Percentiles rank a stretch among this genome's conserved stretches.
Conservation (phyloP, 2,329 filamentous ascomycete species). For the Albifimbria verrucaria region DNA sequence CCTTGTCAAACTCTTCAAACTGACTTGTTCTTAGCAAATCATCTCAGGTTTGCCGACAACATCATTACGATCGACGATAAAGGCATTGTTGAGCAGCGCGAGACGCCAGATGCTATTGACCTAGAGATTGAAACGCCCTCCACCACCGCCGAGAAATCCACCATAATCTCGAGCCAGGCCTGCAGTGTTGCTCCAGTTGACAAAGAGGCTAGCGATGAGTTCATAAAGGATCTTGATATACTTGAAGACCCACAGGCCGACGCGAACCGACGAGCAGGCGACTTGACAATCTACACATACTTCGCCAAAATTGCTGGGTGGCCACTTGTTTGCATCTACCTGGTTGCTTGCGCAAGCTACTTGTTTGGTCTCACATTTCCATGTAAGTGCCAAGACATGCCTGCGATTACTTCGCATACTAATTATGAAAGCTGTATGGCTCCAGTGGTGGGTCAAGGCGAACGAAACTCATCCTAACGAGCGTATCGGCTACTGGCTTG, state of each 20-base stretch:
- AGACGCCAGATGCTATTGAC: conserved; percentile 7
- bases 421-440: conserved; percentile 15
- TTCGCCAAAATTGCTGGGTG: conserved; percentile 14
- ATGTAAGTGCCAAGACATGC: conserved; percentile 6
- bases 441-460: conserved; percentile 20
- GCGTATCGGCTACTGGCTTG: conserved; percentile 15
- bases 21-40: conserved; percentile 10
- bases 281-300: conserved; percentile 14
- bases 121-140: background rate
- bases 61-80: conserved; percentile 18
- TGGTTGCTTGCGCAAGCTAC: conserved; percentile 13
- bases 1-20: background rate
- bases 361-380: conserved; percentile 17
- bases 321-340: conserved; percentile 10
- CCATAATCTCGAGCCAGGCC: too few relatives aligned
- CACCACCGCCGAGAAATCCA: background rate
- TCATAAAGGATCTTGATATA: conserved; percentile 11
- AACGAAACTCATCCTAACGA: conserved; percentile 13
- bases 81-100: conserved; percentile 16
- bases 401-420: background rate
- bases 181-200: too few relatives aligned
- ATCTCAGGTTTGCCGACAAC: conserved; percentile 18
- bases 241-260: conserved; percentile 9
- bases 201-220: conserved; percentile 11
- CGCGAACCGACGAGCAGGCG: conserved; percentile 9